These are phyloP conservation scores for Stephania yunnanensis DNA, from an alignment of 164 flowering plant species.

Conservation along the genomic window DNA sequence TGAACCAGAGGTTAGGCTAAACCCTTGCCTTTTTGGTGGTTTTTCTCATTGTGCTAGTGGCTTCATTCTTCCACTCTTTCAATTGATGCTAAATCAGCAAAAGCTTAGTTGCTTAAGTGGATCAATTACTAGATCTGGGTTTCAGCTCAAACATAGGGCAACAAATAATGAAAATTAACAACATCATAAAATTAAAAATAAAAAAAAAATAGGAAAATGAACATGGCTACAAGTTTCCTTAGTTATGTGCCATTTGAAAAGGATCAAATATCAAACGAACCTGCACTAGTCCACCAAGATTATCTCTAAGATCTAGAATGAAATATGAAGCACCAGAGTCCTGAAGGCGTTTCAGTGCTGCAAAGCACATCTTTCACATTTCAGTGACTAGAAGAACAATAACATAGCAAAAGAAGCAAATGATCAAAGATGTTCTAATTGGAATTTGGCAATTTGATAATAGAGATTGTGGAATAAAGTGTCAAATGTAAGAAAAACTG, in stretches of 20 bases:
- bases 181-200: neutral
- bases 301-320: slow-evolving; percentile 86
- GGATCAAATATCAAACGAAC: slow-evolving; percentile 25
- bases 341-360: slow-evolving; percentile 89
- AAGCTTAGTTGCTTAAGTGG: neutral
- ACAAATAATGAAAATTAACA: neutral
- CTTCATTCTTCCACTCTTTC: neutral
- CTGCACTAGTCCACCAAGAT: slow-evolving; percentile 97
- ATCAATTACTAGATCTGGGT: neutral
- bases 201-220: neutral
- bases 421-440: neutral
- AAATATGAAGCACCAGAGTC: slow-evolving; percentile 83
- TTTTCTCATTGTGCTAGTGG: neutral
- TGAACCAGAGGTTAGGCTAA: neutral
- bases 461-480: neutral
- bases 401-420: neutral
- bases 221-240: neutral
- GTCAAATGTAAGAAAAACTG: neutral
- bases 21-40: neutral
- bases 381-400: neutral
- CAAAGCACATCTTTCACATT: slow-evolving; percentile 14
- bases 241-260: neutral
- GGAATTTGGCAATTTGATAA: neutral
- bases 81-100: neutral
- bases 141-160: neutral